Percentiles rank a stretch among this genome's conserved stretches.
Conservation (phyloP, 2,329 filamentous ascomycete genomes). For the Elsinoe perseae region DNA sequence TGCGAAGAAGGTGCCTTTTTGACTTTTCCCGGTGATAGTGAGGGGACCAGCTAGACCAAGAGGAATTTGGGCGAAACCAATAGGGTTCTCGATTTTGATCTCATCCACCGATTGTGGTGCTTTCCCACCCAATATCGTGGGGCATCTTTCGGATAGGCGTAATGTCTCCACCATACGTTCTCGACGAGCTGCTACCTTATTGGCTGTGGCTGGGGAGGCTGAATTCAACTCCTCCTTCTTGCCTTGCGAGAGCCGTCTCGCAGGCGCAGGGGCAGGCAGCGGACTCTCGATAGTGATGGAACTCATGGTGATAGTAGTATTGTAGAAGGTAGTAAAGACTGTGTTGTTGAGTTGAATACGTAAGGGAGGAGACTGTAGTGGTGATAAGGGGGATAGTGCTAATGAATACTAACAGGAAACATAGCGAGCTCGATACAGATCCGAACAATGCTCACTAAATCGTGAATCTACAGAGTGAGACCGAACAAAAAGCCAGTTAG, state of each 20-base stretch:
- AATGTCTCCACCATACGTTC: background rate
- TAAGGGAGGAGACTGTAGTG: background rate
- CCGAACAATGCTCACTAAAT: background rate
- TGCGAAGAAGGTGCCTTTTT: conserved; percentile 21
- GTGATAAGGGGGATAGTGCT: background rate
- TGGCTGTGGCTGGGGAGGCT: background rate
- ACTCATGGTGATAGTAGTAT: background rate
- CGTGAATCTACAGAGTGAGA: background rate
- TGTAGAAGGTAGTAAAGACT: background rate
- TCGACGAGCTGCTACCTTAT: background rate
- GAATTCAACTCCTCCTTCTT: background rate
- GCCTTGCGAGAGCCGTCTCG: background rate
- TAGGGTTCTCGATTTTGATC: conserved; percentile 21
- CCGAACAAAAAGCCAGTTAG: background rate
- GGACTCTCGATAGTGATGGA: background rate
- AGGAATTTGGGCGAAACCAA: conserved; percentile 22
- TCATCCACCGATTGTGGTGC: background rate
- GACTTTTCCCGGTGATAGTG: conserved; percentile 16
- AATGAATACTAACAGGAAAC: background rate
- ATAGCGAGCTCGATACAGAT: background rate
- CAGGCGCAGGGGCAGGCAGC: background rate
- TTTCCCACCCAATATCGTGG: background rate
- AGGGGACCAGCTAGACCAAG: conserved; percentile 24
- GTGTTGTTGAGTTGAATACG: background rate
- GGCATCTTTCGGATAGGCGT: background rate